phyloP scores from a whole-genome alignment of 192 early-diverging fungal species.

The Backusella luteola region DNA sequence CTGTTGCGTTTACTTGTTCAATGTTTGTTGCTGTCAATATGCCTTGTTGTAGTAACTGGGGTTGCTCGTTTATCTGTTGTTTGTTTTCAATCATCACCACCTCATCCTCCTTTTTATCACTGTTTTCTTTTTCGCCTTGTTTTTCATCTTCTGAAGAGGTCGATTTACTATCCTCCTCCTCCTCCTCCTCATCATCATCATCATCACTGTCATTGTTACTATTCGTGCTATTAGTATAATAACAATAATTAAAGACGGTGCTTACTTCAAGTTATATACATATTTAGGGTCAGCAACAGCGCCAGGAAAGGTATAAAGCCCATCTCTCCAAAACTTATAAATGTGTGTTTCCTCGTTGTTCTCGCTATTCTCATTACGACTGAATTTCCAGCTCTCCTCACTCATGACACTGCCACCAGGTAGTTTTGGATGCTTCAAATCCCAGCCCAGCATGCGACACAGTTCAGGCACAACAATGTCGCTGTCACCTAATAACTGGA shows the following conservation, averaged over 20 bases:
- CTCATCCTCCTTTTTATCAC: not conserved
- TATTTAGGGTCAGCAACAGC: conserved; percentile 33
- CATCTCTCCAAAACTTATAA: conserved; percentile 22
- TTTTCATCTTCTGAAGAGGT: not conserved
- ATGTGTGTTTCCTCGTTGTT: not conserved
- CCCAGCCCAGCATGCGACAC: conserved; percentile 73
- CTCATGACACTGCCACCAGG: conserved; percentile 52
- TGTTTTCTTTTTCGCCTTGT: conserved; percentile 2
- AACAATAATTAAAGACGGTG: no score
- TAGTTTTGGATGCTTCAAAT: conserved; percentile 62
- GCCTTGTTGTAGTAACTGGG: not conserved
- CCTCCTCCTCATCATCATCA: not conserved
- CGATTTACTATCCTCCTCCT: not conserved
- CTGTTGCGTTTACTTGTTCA: not conserved
- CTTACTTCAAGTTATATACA: conserved; percentile 21
- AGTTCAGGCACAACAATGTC: conserved; percentile 83
- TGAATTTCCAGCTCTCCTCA: conserved; percentile 27
- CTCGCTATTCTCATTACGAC: not conserved
- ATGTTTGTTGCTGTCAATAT: not conserved
- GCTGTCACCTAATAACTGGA: conserved; percentile 82
- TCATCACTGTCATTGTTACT: not conserved
- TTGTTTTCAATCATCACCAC: not conserved
- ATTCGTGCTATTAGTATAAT: not conserved
- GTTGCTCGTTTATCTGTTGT: not conserved
- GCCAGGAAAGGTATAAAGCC: conserved; percentile 50